Evolutionary conservation across 2,329 filamentous ascomycete species (phyloP).

Genomic region (Emergomyces pasteurianus): DNA sequence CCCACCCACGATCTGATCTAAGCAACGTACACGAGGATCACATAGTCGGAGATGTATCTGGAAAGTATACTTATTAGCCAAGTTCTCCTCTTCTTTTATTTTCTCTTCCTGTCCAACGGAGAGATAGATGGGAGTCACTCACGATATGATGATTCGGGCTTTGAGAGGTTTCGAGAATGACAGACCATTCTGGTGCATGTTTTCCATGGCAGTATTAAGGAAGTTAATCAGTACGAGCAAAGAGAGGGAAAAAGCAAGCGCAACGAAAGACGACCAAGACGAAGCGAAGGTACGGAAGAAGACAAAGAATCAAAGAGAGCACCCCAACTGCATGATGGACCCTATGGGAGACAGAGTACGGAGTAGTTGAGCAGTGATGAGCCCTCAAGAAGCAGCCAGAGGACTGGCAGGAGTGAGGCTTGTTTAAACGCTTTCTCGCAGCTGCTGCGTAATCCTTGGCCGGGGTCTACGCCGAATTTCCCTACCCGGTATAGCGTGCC

Average conservation of each 20-base stretch:
- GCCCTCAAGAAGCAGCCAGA: neutral
- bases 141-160: constrained; percentile 43
- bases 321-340: neutral
- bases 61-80: neutral
- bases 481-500: too few species aligned
- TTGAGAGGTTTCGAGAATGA: constrained; percentile 27
- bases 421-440: too few species aligned
- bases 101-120: neutral
- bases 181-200: neutral
- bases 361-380: neutral
- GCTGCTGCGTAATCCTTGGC: too few species aligned
- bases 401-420: neutral
- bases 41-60: constrained; percentile 48
- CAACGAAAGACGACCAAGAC: neutral
- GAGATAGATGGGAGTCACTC: constrained; percentile 12
- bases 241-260: neutral
- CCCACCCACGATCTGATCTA: neutral
- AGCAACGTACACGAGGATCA: constrained; percentile 42
- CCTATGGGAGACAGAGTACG: too few species aligned
- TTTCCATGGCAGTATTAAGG: neutral
- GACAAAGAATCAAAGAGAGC: neutral
- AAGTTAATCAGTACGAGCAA: neutral
- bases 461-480: too few species aligned
- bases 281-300: neutral
- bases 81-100: neutral